phyloP scores from a whole-genome alignment of 2,329 filamentous ascomycete species.

The Neoarthrinium moseri region DNA sequence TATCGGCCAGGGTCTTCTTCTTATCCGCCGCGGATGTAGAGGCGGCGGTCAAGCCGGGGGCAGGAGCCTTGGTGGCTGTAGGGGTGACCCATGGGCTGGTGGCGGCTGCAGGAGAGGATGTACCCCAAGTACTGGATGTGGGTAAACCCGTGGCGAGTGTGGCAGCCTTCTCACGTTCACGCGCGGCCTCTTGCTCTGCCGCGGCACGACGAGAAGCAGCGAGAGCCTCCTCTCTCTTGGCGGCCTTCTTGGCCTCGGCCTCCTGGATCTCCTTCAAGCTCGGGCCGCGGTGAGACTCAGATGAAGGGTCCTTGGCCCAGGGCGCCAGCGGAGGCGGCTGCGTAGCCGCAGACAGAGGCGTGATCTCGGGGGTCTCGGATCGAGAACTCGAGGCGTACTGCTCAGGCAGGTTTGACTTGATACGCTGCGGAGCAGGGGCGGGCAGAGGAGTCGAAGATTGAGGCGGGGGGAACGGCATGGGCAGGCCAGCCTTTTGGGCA shows the following conservation, averaged over 20 bases:
- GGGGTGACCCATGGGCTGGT: conserved; percentile 69
- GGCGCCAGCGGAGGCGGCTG: conserved; percentile 77
- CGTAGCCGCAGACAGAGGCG: conserved; percentile 33
- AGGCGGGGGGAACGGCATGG: conserved; percentile 72
- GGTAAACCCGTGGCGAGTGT: conserved; percentile 77
- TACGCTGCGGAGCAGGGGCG: conserved; percentile 84
- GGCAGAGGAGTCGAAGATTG: conserved; percentile 79
- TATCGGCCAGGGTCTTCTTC: conserved; percentile 93
- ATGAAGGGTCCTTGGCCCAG: conserved; percentile 85
- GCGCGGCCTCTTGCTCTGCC: conserved; percentile 74
- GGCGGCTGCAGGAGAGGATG: conserved; percentile 64
- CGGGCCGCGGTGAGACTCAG: conserved; percentile 73
- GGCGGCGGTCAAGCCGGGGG: conserved; percentile 27
- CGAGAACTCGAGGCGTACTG: conserved; percentile 62
- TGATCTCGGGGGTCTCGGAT: conserved; percentile 70
- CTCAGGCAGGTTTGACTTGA: conserved; percentile 80
- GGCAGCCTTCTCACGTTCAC: conserved; percentile 59
- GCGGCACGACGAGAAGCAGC: conserved; percentile 73
- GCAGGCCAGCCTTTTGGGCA: conserved; percentile 64
- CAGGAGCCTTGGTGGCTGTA: conserved; percentile 40
- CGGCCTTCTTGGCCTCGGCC: conserved; percentile 88
- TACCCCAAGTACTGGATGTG: conserved; percentile 86
- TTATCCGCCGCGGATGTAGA: conserved; percentile 35
- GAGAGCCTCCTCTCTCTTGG: conserved; percentile 80
- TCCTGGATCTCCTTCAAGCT: conserved; percentile 97